These are phyloP conservation scores for Umbelopsis sp. DNA, from an alignment of 371 early-diverging fungal species.

Conservation along the genomic window DNA sequence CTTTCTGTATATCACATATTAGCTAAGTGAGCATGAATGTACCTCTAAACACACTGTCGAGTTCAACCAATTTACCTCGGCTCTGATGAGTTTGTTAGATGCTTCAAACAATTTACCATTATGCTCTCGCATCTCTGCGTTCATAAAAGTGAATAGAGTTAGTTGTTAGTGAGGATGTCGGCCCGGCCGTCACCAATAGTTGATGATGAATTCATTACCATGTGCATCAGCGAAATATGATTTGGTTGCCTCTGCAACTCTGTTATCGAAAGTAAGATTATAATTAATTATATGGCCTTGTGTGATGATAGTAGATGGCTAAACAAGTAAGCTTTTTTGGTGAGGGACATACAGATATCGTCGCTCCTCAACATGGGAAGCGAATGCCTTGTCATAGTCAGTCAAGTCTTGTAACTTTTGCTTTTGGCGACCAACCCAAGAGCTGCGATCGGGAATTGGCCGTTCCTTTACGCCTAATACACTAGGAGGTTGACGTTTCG, in stretches of 20 bases:
- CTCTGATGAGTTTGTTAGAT: conserved; percentile 46
- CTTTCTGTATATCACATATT: conserved; percentile 41
- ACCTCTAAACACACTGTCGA: not conserved
- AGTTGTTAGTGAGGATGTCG: not conserved
- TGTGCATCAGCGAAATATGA: conserved; percentile 72
- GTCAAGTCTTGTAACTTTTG: conserved; percentile 47
- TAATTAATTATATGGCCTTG: not conserved
- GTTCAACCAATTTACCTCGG: conserved; percentile 36
- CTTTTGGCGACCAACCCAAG: conserved; percentile 44
- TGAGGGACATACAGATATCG: conserved; percentile 51
- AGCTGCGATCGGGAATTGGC: conserved; percentile 41
- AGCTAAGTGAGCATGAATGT: not conserved
- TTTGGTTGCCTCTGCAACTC: conserved; percentile 62
- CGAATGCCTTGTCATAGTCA: conserved; percentile 56
- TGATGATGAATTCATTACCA: conserved; percentile 37
- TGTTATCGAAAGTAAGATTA: conserved; percentile 20
- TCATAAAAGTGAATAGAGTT: not conserved
- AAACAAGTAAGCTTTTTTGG: too few relatives aligned
- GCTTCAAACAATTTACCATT: conserved; percentile 76
- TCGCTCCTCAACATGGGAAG: conserved; percentile 58
- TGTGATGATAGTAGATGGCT: not conserved
- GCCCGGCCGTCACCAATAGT: not conserved
- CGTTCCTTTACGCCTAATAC: conserved; percentile 43
- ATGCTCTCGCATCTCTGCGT: conserved; percentile 59
- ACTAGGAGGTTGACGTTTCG: conserved; percentile 35